Evolutionary conservation across 768 basidiomycete species (phyloP).

Genomic region (Harrya chromipes): DNA sequence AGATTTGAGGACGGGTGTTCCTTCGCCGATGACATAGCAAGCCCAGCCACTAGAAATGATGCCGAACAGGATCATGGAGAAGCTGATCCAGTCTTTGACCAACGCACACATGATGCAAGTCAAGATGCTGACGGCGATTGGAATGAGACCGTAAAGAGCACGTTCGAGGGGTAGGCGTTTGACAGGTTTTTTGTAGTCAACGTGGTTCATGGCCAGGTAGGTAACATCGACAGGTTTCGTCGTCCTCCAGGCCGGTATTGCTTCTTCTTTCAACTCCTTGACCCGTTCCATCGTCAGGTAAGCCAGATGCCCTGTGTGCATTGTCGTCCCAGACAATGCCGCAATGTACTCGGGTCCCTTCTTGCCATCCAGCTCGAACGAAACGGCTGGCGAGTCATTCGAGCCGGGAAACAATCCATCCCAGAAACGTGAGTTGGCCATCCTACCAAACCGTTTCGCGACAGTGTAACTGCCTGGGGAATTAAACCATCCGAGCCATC

Average conservation of each 20-base stretch:
- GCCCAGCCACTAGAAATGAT: constrained; percentile 31
- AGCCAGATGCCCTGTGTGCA: constrained; percentile 28
- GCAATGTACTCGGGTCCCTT: constrained; percentile 29
- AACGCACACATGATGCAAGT: constrained; percentile 25
- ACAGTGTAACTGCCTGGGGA: constrained; percentile 34
- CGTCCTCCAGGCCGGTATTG: constrained; percentile 5
- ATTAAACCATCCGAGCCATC: constrained; percentile 36
- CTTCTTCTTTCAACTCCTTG: not conserved
- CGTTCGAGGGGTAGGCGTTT: not conserved
- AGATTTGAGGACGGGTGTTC: constrained; percentile 15
- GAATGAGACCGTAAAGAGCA: constrained; percentile 18
- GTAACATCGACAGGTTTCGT: constrained; percentile 12
- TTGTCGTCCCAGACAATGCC: constrained; percentile 29
- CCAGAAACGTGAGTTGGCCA: constrained; percentile 33
- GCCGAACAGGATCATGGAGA: constrained; percentile 32
- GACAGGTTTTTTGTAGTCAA: constrained; percentile 2
- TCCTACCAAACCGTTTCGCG: constrained; percentile 31
- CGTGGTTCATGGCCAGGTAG: constrained; percentile 17
- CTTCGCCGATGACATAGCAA: constrained; percentile 24
- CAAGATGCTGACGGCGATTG: constrained; percentile 23
- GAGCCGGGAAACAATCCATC: constrained; percentile 32
- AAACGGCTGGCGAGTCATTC: constrained; percentile 20
- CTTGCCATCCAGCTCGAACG: constrained; percentile 31
- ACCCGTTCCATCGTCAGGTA: constrained; percentile 22
- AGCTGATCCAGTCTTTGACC: constrained; percentile 29